Evolutionary conservation across 1,139 yeast genomes (phyloP), one percentile per base, ranked within the genome.

Genomic region (Nematodospora anomalae): DNA sequence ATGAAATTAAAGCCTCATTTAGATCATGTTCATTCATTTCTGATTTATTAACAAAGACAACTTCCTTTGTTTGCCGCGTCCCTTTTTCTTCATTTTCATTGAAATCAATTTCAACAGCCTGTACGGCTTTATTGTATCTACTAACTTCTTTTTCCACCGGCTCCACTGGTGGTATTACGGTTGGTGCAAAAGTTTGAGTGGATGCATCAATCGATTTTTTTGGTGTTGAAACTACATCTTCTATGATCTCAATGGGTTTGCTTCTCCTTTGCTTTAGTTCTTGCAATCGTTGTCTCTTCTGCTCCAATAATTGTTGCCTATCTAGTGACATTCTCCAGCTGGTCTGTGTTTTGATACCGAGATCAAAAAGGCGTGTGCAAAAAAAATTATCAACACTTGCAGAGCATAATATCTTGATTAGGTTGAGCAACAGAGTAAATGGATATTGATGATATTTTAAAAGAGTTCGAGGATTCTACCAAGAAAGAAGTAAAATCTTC

Each of bases 361-460:
- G 13, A 14, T 14, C 16, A 10, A 26, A 21, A 21, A 27, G 10
- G 31, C 10, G 30, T 10, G 31, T 5, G 30, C 6, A 6, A 36
- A 32, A 41, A 18, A 14, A 13, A 27, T 11, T 16, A 34, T 14
- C 10, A 25, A n/a, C 16, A 31, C 21, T 7, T 16, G 16, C 24
- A n/a, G 9, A 20, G 14, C n/a, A n/a, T n/a, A n/a, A n/a, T n/a
- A n/a, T n/a, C n/a, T n/a, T n/a, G n/a, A n/a, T n/a, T n/a, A n/a
- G n/a, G n/a, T n/a, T n/a, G n/a, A n/a, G n/a, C n/a, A n/a, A n/a
- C n/a, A n/a, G n/a, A n/a, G n/a, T n/a, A n/a, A 32, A 70, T 80
- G 68, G 79, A 80, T 46, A 79, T 83, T 44, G 83, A 80, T 45
- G 90, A 83, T 53, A 83, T 83, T 46, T 64, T 84, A 33, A 69